These are phyloP conservation scores for Diospyros lotus DNA, from an alignment of 148 eudicot genomes.

Conservation along the genomic window DNA sequence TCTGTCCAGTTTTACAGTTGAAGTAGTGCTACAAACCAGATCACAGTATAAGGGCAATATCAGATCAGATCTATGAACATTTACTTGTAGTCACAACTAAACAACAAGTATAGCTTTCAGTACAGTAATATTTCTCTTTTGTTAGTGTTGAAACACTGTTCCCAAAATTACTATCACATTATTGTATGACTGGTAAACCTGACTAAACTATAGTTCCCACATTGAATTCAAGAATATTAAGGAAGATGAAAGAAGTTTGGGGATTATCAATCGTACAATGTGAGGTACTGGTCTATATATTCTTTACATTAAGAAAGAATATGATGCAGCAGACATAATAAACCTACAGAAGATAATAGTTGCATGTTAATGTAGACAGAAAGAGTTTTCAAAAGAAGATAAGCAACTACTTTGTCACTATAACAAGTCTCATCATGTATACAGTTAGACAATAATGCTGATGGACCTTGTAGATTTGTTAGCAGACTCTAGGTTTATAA, in stretches of 20 bases:
- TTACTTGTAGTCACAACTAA: not conserved
- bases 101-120: not conserved
- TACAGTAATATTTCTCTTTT: not conserved
- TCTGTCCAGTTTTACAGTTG: constrained; percentile 36
- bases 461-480: too few species aligned
- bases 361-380: too few species aligned
- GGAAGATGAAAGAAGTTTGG: not conserved
- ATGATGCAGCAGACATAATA: too few species aligned
- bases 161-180: not conserved
- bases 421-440: too few species aligned
- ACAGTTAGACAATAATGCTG: too few species aligned
- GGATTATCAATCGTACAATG: not conserved
- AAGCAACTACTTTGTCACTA: too few species aligned
- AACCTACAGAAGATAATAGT: too few species aligned
- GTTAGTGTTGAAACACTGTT: not conserved
- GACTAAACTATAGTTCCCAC: not conserved
- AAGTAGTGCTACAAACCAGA: constrained; percentile 43
- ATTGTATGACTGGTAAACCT: not conserved
- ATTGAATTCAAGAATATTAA: not conserved
- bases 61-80: constrained; percentile 1
- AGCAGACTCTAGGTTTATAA: too few species aligned
- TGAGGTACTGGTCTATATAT: too few species aligned
- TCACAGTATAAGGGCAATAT: not conserved
- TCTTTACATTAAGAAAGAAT: too few species aligned
- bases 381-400: too few species aligned